Base-by-base conservation (phyloP, 1,284 basidiomycete genomes). In the Ustilago vetiveriae region DNA sequence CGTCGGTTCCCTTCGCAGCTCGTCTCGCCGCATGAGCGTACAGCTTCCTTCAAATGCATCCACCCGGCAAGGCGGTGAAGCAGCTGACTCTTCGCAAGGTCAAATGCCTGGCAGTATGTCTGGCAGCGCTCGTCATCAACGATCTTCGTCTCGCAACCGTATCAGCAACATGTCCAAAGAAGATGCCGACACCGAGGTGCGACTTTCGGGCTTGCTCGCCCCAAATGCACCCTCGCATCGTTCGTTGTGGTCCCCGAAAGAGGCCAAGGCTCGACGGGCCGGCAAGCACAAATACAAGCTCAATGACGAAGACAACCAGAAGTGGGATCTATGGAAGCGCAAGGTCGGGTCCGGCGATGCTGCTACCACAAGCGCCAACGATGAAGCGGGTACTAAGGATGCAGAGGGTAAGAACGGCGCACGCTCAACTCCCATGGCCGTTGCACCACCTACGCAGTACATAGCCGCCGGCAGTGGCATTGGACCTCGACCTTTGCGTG, bases 161-260 rank as follows among this genome's bases (percentile, higher is more conserved):
- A 53, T 60, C 57, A 55, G 49, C 62, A 62, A 62, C 26, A 65
- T 62, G 67, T 60, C 67, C 7, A 71, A 72, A 38, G 68, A 67
- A 27, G 63, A 66, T 21, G 63, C 58, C 13, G 68, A 66, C 22
- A 72, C 63, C 1, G 68, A 72, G 29, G 51, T 63, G 38, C 57
- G 58, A 13, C 58, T 78, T 4, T 73, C 66, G 26, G 78, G 77
- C 6, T 65, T 76, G 23, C 66, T 76, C 26, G 74, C 76, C 10
- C 76, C 78, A 10, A 66, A 80, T 30, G 74, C 72, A 5, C 78
- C 78, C 9, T 76, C 73, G 29, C 78, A 80, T 42, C 71, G 78
- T 13, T 59, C 55, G 16, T 46, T 76, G 22, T 73, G 75, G 64
- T 71, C 59, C 33, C 64, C 57, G 7, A 70, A 55, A 14, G 57